Conservation (phyloP, 768 basidiomycete species). For the Boletus patriciae region DNA sequence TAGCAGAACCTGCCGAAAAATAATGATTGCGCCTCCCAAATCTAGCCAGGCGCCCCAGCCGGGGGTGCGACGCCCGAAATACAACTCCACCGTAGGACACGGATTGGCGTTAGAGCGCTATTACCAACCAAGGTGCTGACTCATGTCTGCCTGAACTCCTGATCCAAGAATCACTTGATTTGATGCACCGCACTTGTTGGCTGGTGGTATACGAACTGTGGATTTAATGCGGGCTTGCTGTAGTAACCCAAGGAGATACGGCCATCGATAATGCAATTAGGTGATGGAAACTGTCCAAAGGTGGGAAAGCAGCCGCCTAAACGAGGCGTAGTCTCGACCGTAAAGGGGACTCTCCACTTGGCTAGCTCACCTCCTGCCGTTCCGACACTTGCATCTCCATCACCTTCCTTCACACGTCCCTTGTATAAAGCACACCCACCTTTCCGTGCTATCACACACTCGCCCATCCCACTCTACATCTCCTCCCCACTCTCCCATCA, state of each 20-base stretch:
- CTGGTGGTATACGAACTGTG: neutral
- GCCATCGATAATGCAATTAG: slow-evolving; percentile 7
- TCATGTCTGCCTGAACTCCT: neutral
- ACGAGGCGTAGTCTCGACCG: slow-evolving; percentile 23
- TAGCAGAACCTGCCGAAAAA: no score
- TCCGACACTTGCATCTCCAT: slow-evolving; percentile 10
- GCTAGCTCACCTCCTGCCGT: slow-evolving; percentile 4
- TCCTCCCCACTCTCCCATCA: neutral
- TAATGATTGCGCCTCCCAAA: no score
- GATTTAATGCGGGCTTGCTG: neutral
- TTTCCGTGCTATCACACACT: neutral
- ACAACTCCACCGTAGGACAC: neutral
- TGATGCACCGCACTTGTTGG: neutral
- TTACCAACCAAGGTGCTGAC: neutral
- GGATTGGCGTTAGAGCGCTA: slow-evolving; percentile 32
- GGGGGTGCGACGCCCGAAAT: neutral
- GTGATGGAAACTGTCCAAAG: slow-evolving; percentile 10
- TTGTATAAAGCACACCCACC: slow-evolving; percentile 27
- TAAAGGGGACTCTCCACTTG: slow-evolving; percentile 23
- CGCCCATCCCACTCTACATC: neutral
- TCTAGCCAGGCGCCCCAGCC: no score
- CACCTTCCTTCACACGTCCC: slow-evolving; percentile 30
- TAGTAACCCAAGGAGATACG: neutral
- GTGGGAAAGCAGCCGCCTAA: slow-evolving; percentile 29
- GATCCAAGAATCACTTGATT: neutral